Conservation (phyloP, 495 filamentous ascomycete species). For the Cudoniella acicularis region DNA sequence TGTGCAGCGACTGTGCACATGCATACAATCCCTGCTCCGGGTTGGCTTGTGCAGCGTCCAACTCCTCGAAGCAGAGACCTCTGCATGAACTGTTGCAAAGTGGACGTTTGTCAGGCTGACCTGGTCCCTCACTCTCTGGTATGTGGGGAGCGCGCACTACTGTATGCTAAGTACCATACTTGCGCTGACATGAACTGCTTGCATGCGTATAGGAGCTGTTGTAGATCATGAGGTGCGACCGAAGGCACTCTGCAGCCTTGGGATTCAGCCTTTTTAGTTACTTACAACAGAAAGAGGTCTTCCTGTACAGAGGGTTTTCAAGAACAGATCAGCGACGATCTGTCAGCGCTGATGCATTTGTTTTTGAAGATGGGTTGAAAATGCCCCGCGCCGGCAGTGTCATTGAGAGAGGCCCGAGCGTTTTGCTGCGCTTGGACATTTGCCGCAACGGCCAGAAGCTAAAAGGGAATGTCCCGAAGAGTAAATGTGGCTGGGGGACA, state of each 20-base stretch:
- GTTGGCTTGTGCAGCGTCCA: not conserved
- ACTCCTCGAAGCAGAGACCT: not conserved
- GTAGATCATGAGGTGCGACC: not conserved
- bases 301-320: not conserved
- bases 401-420: slow-evolving; percentile 4
- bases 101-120: not conserved
- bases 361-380: not conserved
- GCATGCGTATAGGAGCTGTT: not conserved
- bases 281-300: not conserved
- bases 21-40: slow-evolving; percentile 1
- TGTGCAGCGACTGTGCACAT: slow-evolving; percentile 8
- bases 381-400: slow-evolving; percentile 15
- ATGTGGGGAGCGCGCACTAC: not conserved
- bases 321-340: not conserved
- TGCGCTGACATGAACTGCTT: not conserved
- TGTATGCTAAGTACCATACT: not conserved
- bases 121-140: not conserved
- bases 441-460: not conserved
- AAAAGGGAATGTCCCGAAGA: not conserved
- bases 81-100: slow-evolving; percentile 15
- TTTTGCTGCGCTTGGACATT: slow-evolving; percentile 2
- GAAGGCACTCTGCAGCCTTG: not conserved
- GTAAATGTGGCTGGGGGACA: not conserved
- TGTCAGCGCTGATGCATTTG: not conserved
- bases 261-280: not conserved